phyloP scores from a whole-genome alignment of 495 filamentous ascomycete species.

The Tuber umbilicatum region DNA sequence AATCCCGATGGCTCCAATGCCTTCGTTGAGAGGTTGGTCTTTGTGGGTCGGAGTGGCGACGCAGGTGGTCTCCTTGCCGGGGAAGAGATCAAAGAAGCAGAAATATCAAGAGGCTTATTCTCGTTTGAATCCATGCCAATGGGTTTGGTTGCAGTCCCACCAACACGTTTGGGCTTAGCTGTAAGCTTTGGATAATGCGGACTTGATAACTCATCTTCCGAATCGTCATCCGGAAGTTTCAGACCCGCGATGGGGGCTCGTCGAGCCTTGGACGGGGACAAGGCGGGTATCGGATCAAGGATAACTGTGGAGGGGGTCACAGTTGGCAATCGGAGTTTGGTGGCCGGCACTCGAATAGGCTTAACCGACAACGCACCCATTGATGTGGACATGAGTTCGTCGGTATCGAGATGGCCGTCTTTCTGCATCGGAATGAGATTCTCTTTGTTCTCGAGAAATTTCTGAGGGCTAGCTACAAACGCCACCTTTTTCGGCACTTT shows the following conservation, averaged over 20 bases:
- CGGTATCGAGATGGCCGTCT: slow-evolving; percentile 24
- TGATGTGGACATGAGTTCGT: slow-evolving; percentile 38
- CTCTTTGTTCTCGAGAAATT: slow-evolving; percentile 33
- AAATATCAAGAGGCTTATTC: slow-evolving; percentile 27
- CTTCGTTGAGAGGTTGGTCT: slow-evolving; percentile 7
- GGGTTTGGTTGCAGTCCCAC: background rate
- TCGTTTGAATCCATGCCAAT: slow-evolving; percentile 1
- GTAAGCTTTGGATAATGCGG: slow-evolving; percentile 27
- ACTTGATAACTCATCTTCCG: slow-evolving; percentile 35
- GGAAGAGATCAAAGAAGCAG: slow-evolving; percentile 28
- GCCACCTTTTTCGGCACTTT: slow-evolving; percentile 30
- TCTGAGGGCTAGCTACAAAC: slow-evolving; percentile 5
- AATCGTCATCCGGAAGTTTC: slow-evolving; percentile 15
- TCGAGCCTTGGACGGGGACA: slow-evolving; percentile 37
- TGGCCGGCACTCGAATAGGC: slow-evolving; percentile 27
- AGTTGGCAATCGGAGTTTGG: slow-evolving; percentile 32
- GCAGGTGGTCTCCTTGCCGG: slow-evolving; percentile 29
- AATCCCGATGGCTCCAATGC: background rate
- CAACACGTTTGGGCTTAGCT: slow-evolving; percentile 31
- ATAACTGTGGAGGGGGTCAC: slow-evolving; percentile 10
- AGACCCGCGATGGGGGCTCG: slow-evolving; percentile 11
- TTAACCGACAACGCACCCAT: slow-evolving; percentile 40
- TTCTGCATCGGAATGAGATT: slow-evolving; percentile 22
- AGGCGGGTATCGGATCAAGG: slow-evolving; percentile 32
- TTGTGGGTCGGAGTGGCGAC: slow-evolving; percentile 25